A percentile compares a stretch with the other conserved stretches of the same genome.
Evolutionary conservation across 2,329 filamentous ascomycete species (phyloP).

Genomic region (Aspergillus sp.): DNA sequence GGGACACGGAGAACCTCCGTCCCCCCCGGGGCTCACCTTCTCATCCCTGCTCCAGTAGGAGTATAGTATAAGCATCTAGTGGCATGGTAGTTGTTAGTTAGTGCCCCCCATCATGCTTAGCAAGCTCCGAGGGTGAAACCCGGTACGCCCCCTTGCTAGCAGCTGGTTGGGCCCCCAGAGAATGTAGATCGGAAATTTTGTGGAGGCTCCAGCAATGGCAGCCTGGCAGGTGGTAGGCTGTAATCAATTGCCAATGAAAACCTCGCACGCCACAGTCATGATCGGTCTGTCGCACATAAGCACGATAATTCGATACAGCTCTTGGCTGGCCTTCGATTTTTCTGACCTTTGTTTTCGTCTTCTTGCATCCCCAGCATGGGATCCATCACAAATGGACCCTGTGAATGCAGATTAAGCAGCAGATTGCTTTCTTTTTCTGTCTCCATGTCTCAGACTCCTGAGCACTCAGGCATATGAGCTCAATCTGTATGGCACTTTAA

Average conservation of each 20-base stretch:
- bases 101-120: background rate
- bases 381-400: no score
- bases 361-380: background rate
- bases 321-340: background rate
- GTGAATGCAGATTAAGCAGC: no score
- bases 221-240: background rate
- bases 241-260: background rate
- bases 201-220: background rate
- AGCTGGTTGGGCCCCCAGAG: background rate
- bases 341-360: background rate
- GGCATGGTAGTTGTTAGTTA: no score
- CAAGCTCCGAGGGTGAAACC: background rate
- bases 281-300: background rate
- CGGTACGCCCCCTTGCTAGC: background rate
- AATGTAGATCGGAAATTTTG: background rate
- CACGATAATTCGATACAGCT: background rate
- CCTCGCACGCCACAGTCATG: background rate
- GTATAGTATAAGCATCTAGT: background rate
- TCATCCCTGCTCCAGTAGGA: background rate
- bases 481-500: no score
- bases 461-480: no score
- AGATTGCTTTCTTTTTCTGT: no score
- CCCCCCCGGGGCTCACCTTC: background rate
- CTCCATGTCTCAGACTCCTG: no score
- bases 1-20: constrained; percentile 3